phyloP scores from a whole-genome alignment of 2,329 filamentous ascomycete genomes.

The Aspergillus aculeatus region DNA sequence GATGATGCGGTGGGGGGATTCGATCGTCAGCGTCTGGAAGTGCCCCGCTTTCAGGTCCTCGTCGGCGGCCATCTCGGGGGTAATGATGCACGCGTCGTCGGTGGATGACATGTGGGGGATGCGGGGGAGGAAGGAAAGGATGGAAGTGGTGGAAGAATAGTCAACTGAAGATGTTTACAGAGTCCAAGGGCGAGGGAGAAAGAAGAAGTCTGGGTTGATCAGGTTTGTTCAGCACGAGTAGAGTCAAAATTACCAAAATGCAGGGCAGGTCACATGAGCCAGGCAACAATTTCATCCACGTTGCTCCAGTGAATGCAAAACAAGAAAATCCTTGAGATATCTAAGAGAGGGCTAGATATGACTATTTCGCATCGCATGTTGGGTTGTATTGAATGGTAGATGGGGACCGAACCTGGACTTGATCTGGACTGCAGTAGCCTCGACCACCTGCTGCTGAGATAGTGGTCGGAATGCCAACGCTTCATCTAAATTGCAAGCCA shows the following conservation, averaged over 20 bases:
- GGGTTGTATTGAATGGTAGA: too few relatives aligned
- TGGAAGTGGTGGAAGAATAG: neutral
- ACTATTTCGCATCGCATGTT: too few relatives aligned
- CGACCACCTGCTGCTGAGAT: neutral
- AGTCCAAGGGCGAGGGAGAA: neutral
- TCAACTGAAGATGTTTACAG: neutral
- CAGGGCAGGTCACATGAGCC: neutral
- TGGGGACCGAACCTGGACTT: too few relatives aligned
- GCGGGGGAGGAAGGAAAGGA: neutral
- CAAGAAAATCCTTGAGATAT: neutral
- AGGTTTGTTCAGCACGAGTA: neutral
- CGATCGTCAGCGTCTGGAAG: conserved; percentile 21
- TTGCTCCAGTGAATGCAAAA: neutral
- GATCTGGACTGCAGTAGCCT: neutral
- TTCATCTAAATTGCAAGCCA: neutral
- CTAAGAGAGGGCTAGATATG: too few relatives aligned
- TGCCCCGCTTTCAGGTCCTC: conserved; percentile 6
- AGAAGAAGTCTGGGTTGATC: neutral
- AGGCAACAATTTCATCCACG: neutral
- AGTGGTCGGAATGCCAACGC: neutral
- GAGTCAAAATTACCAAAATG: neutral
- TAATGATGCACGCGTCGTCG: neutral
- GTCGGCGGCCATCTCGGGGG: neutral
- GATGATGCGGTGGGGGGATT: conserved; percentile 17
- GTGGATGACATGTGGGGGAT: neutral